Base-by-base conservation (phyloP, 257 asterid genomes). In the Solanum acaule region DNA sequence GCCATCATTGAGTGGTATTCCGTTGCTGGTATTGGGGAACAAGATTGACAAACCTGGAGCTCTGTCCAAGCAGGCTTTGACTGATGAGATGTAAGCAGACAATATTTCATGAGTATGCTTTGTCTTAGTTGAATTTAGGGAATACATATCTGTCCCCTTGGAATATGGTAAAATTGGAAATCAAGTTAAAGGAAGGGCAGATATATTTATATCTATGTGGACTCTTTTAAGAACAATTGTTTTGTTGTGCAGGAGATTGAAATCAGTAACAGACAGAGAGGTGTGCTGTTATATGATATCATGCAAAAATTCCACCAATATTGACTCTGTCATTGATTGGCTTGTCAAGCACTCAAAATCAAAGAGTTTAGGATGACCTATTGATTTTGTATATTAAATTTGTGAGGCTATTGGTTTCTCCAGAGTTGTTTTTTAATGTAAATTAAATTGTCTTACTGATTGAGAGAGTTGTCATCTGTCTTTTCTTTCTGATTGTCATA, bases 251-350 rank as follows among this genome's bases (percentile, higher is more conserved):
- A 95, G 98, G 98, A 98, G 81, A 84, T 93, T 97, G 86, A 93
- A 93, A 86, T 92, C 96, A 1, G 91, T 97, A 82, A 93, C 96
- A 14, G 98, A 96, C 83, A 92, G 99, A 90, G 99, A 95, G 90
- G 98, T 97, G 1, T 97, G 98, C 93, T 95, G 99, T 95, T 95
- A 89, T 88, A 95, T 97, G 98, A 96, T 97, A 91, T 96, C 99
- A 29, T 97, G 99, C 98, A 96, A 96, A 92, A 95, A 94, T 92
- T 96, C 98, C 3, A 94, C 98, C 52, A 97, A 97, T 91, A 97
- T 97, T 61, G 98, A 97, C 89, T 95, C 94, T 86, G 98, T 97
- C 83, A 95, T 97, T 37, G 98, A 97, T 72, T 97, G 98, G 99
- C 95, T 97, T 8, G 98, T 97, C 44, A 96, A 94, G 93, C 98